Percentiles rank a stretch among this genome's conserved stretches.
Evolutionary conservation across 2,329 filamentous ascomycete species (phyloP).

Genomic region (Clathrospora elynae): DNA sequence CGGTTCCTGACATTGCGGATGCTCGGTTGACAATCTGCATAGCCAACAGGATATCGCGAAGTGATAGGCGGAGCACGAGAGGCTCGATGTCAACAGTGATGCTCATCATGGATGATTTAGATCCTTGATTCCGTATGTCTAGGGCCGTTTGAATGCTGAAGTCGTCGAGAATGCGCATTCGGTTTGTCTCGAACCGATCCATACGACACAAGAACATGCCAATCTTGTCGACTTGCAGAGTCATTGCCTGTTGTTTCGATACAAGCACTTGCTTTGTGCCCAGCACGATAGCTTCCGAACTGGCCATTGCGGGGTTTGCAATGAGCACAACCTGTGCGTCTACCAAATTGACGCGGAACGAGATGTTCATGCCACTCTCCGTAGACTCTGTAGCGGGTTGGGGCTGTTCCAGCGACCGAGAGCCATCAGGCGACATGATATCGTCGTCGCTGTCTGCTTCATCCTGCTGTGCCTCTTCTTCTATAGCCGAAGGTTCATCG

Average conservation of each 20-base stretch:
- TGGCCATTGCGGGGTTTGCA: slow-evolving; percentile 86
- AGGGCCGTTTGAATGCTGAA: slow-evolving; percentile 91
- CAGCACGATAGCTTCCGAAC: slow-evolving; percentile 93
- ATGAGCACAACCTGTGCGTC: slow-evolving; percentile 97
- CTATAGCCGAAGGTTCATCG: slow-evolving; percentile 62
- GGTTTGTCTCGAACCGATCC: slow-evolving; percentile 92
- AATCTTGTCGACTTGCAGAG: slow-evolving; percentile 88
- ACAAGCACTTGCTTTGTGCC: slow-evolving; percentile 92
- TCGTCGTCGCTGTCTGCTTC: slow-evolving; percentile 48
- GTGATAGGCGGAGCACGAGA: slow-evolving; percentile 83
- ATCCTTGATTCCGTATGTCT: slow-evolving; percentile 70
- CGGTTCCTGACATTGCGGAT: slow-evolving; percentile 76
- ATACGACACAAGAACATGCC: slow-evolving; percentile 99
- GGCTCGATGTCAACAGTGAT: slow-evolving; percentile 91
- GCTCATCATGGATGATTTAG: slow-evolving; percentile 67
- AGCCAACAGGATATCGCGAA: slow-evolving; percentile 92
- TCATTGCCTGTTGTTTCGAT: slow-evolving; percentile 91
- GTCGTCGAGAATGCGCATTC: slow-evolving; percentile 91
- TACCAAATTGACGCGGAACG: slow-evolving; percentile 90
- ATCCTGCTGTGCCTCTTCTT: slow-evolving; percentile 63
- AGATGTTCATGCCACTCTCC: slow-evolving; percentile 68
- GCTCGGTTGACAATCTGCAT: slow-evolving; percentile 92
- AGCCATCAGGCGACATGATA: slow-evolving; percentile 43
- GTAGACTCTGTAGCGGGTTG: slow-evolving; percentile 36
- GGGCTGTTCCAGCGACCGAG: slow-evolving; percentile 26